phyloP scores from a whole-genome alignment of 1,139 yeast species.

The Lodderomyces metapsilosis region DNA sequence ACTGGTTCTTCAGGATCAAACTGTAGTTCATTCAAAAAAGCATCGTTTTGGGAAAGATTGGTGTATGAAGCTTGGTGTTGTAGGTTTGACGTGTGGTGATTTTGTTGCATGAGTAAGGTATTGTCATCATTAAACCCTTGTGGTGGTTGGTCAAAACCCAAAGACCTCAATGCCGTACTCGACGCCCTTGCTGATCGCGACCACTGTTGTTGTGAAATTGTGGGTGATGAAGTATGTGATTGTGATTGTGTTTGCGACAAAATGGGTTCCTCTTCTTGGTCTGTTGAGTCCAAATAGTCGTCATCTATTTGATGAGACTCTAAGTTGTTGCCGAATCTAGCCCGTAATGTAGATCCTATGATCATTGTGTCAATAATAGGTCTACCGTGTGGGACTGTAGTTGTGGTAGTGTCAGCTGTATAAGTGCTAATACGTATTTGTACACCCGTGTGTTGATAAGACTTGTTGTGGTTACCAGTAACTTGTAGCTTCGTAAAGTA shows the following conservation, averaged over 20 bases:
- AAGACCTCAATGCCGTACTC: not conserved
- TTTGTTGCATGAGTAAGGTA: constrained; percentile 4
- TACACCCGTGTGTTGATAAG: too few relatives aligned
- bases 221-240: not conserved
- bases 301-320: constrained; percentile 39
- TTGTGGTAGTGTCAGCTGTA: too few relatives aligned
- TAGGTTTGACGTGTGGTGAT: not conserved
- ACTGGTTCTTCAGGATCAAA: constrained; percentile 4
- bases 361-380: too few relatives aligned
- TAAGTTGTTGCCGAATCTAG: constrained; percentile 27
- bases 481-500: not conserved
- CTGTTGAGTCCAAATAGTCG: constrained; percentile 26
- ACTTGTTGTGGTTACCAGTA: not conserved
- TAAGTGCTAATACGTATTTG: too few relatives aligned
- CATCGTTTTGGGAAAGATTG: not conserved
- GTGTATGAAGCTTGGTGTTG: not conserved
- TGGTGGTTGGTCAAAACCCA: not conserved
- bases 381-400: too few relatives aligned
- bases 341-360: constrained; percentile 17
- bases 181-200: not conserved
- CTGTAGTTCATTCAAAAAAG: constrained; percentile 1
- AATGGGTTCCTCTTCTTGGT: not conserved
- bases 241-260: constrained; percentile 1
- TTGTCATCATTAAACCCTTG: constrained; percentile 8
- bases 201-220: not conserved